These are phyloP conservation scores for Neurospora sp. DNA, from an alignment of 495 filamentous ascomycete species.

Conservation along the genomic window DNA sequence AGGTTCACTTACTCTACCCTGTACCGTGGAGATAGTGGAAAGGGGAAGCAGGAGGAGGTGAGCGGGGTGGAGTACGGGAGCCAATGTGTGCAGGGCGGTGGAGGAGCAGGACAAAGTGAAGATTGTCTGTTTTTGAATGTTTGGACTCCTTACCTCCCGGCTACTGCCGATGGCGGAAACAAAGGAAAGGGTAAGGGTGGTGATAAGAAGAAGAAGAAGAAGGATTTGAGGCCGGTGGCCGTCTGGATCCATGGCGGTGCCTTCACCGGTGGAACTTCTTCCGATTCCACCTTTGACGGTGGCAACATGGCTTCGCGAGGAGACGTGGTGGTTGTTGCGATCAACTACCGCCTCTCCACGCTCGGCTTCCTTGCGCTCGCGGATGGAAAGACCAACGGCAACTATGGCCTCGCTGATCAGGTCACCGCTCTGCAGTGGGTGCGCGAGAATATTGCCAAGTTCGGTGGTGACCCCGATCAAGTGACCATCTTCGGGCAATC, in stretches of 20 bases:
- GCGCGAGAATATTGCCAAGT: slow-evolving; percentile 45
- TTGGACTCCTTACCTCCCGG: slow-evolving; percentile 41
- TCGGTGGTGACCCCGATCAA: slow-evolving; percentile 51
- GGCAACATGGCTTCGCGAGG: slow-evolving; percentile 39
- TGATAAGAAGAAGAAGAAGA: slow-evolving; percentile 2
- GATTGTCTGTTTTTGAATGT: slow-evolving; percentile 48
- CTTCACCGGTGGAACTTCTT: slow-evolving; percentile 29
- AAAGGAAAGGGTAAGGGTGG: slow-evolving; percentile 2
- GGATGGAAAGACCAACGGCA: slow-evolving; percentile 41
- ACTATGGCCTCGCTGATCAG: slow-evolving; percentile 47
- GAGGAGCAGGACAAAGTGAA: slow-evolving; percentile 13
- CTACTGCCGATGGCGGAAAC: slow-evolving; percentile 3
- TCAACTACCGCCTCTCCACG: slow-evolving; percentile 54
- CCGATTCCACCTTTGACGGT: slow-evolving; percentile 35
- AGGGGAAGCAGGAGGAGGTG: neutral
- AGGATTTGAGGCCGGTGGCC: slow-evolving; percentile 38
- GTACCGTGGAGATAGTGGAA: slow-evolving; percentile 15
- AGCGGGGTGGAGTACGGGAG: slow-evolving; percentile 27
- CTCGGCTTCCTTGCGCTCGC: slow-evolving; percentile 48
- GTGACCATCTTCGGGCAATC: slow-evolving; percentile 50
- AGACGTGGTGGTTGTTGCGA: slow-evolving; percentile 50
- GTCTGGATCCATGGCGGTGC: slow-evolving; percentile 41
- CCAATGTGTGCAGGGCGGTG: slow-evolving; percentile 31
- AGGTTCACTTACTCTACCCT: slow-evolving; percentile 30
- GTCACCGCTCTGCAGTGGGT: slow-evolving; percentile 56